Evolutionary conservation across 202 grass and related monocot genomes (phyloP).

Genomic region (Elaeis oleifera): DNA sequence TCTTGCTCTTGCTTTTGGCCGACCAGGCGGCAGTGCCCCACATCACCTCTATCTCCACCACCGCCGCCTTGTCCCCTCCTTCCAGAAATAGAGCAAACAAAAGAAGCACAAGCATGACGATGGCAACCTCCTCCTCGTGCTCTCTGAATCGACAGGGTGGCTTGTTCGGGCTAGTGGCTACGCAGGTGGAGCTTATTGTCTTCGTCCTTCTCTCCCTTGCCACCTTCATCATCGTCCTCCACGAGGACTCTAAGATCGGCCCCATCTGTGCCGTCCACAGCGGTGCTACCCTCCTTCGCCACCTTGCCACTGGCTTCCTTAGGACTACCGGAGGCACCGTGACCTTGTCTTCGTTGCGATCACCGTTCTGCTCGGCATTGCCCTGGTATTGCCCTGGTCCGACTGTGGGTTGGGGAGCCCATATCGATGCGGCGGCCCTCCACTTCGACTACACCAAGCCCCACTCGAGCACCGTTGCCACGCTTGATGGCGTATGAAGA

Average conservation of each 20-base stretch:
- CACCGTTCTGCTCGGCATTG: constrained; percentile 18
- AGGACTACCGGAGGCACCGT: constrained; percentile 5
- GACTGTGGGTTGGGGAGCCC: constrained; percentile 26
- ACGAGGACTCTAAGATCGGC: constrained; percentile 12
- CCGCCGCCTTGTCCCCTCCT: too few relatives aligned
- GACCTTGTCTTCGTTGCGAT: constrained; percentile 11
- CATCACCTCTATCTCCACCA: too few relatives aligned
- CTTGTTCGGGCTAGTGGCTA: constrained; percentile 2
- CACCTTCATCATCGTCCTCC: constrained; percentile 14
- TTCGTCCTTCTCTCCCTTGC: constrained; percentile 20
- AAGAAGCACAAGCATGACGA: not conserved
- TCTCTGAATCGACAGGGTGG: constrained; percentile 19
- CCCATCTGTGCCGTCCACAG: not conserved
- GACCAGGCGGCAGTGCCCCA: too few relatives aligned
- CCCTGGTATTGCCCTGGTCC: constrained; percentile 19
- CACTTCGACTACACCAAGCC: constrained; percentile 29
- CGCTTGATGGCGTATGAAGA: not conserved
- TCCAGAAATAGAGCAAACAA: too few relatives aligned
- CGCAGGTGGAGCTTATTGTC: constrained; percentile 21
- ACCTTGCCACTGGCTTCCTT: constrained; percentile 11
- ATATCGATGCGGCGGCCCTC: constrained; percentile 5
- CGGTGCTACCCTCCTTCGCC: constrained; percentile 15
- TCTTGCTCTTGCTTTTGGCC: too few relatives aligned
- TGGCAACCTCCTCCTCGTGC: not conserved
- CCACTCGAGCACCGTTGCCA: constrained; percentile 11